Percentiles rank a stretch among this genome's conserved stretches.
phyloP scores from a whole-genome alignment of 176 grass and related monocot genomes.

The Dactylis glomerata region DNA sequence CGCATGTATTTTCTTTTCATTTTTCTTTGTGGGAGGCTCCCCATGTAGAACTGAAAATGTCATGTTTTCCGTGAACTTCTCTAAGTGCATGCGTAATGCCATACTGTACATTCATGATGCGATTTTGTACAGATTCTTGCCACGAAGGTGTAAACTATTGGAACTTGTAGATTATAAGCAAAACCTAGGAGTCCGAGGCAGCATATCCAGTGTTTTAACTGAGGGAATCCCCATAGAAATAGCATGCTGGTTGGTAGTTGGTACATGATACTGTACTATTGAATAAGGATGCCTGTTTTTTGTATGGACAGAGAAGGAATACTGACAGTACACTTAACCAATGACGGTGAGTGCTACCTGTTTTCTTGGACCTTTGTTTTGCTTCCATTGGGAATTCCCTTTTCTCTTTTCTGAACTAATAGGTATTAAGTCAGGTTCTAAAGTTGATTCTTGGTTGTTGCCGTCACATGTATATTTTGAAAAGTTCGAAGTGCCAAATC shows the following conservation, averaged over 20 bases:
- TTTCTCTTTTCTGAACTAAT: background rate
- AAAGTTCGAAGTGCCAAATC: background rate
- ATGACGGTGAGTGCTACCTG: no score
- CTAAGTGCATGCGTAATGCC: background rate
- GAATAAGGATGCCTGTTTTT: background rate
- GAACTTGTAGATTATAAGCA: background rate
- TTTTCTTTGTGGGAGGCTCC: background rate
- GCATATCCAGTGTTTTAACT: background rate
- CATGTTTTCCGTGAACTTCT: background rate
- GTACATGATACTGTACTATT: background rate
- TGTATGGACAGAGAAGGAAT: background rate
- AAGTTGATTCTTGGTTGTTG: background rate
- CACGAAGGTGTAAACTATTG: background rate
- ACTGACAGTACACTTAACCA: background rate
- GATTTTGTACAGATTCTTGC: background rate
- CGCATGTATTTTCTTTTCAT: background rate
- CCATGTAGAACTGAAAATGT: background rate
- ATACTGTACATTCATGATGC: background rate
- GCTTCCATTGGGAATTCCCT: background rate
- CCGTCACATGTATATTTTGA: background rate
- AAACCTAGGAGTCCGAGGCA: background rate
- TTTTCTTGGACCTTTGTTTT: background rate
- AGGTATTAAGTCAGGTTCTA: no score
- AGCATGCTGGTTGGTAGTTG: background rate
- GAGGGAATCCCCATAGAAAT: background rate